Evolutionary conservation across 2,329 filamentous ascomycete species (phyloP).

Genomic region (Calonectria leucothoes): DNA sequence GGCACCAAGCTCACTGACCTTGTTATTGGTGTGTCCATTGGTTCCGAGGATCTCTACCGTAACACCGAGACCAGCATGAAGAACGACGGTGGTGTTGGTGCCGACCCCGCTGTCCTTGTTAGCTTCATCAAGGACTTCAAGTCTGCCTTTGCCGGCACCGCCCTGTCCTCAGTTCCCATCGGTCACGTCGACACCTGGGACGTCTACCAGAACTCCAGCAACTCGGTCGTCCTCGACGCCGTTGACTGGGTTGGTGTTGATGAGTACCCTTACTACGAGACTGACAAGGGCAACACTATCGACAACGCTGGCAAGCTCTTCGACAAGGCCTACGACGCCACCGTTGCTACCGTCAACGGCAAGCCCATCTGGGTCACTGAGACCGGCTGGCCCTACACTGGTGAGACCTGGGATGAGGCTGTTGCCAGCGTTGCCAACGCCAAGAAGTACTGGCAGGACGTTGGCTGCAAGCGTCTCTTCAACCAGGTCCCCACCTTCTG

Average conservation of each 20-base stretch:
- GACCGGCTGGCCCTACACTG: conserved; percentile 73
- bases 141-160: conserved; percentile 61
- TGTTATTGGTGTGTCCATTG: conserved; percentile 73
- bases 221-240: conserved; percentile 69
- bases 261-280: conserved; percentile 76
- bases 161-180: conserved; percentile 61
- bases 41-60: conserved; percentile 76
- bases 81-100: conserved; percentile 72
- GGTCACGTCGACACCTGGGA: conserved; percentile 79
- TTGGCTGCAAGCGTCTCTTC: conserved; percentile 71
- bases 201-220: conserved; percentile 68
- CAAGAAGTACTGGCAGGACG: conserved; percentile 71
- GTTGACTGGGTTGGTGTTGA: conserved; percentile 75
- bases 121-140: conserved; percentile 75
- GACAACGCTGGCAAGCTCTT: conserved; percentile 67
- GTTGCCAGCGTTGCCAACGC: conserved; percentile 68
- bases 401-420: conserved; percentile 65
- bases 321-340: conserved; percentile 58
- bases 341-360: conserved; percentile 57
- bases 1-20: conserved; percentile 65
- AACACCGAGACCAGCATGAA: conserved; percentile 69
- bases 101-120: conserved; percentile 68
- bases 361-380: conserved; percentile 73
- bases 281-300: conserved; percentile 65
- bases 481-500: conserved; percentile 68